Conservation (phyloP, 306 rosid genomes). For the Casuarina glauca region DNA sequence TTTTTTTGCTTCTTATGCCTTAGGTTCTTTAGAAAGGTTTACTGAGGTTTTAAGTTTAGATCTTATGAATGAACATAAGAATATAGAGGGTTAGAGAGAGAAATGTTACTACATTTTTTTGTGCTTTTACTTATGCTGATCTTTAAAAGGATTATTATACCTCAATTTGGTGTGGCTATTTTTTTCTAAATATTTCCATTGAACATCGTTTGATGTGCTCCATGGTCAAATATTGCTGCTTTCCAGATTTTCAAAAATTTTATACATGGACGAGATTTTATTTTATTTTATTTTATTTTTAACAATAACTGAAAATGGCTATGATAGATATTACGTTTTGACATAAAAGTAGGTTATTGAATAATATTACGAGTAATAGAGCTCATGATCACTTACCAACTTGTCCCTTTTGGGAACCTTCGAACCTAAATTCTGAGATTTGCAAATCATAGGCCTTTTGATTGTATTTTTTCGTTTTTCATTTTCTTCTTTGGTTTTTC, state of each 20-base stretch:
- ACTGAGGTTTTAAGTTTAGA: neutral
- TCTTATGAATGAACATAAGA: neutral
- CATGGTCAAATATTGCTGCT: neutral
- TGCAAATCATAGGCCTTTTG: neutral
- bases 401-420: neutral
- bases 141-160: neutral
- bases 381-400: neutral
- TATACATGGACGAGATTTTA: neutral
- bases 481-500: neutral
- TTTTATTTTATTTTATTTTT: neutral
- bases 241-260: neutral
- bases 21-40: neutral
- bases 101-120: neutral
- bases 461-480: neutral
- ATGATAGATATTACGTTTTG: neutral
- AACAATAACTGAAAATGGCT: neutral
- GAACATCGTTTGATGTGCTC: neutral
- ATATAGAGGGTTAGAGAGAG: neutral
- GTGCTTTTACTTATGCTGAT: neutral
- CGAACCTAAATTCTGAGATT: neutral
- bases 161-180: neutral
- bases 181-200: neutral
- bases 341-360: neutral
- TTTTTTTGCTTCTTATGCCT: neutral
- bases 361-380: neutral